Conservation (phyloP, 306 rosid species). For the Prunus persica region DNA sequence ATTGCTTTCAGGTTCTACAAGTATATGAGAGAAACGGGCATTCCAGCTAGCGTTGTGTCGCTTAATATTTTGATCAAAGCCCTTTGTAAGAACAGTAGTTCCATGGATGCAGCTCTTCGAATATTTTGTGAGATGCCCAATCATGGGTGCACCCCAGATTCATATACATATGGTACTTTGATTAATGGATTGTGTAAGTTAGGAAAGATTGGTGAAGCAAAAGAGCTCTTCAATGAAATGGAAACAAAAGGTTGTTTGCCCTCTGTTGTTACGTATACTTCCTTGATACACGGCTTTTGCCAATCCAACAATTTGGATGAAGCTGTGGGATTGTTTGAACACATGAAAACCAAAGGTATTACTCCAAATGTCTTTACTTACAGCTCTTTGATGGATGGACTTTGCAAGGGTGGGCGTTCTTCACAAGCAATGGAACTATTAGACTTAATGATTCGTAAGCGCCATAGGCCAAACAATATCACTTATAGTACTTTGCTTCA, state of each 20-base stretch:
- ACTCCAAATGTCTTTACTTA: constrained; percentile 84
- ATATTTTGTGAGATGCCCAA: constrained; percentile 75
- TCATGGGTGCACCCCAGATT: constrained; percentile 71
- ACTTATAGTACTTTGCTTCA: constrained; percentile 69
- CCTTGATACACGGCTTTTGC: constrained; percentile 80
- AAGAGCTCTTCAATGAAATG: constrained; percentile 74
- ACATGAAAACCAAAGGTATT: constrained; percentile 55
- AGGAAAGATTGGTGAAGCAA: constrained; percentile 62
- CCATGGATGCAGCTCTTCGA: constrained; percentile 62
- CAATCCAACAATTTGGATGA: constrained; percentile 56
- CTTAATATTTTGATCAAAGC: constrained; percentile 88
- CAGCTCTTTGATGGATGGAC: constrained; percentile 74
- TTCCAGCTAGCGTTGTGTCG: constrained; percentile 61
- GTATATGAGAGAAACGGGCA: constrained; percentile 63
- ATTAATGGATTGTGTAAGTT: constrained; percentile 71
- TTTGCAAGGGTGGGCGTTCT: constrained; percentile 74
- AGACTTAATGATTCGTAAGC: constrained; percentile 56
- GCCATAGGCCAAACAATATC: constrained; percentile 59
- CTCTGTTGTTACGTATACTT: constrained; percentile 76
- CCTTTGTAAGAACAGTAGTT: constrained; percentile 65
- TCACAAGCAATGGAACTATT: constrained; percentile 61
- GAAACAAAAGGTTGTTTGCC: constrained; percentile 51
- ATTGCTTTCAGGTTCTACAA: constrained; percentile 63
- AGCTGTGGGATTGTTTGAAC: constrained; percentile 60
- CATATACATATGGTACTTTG: constrained; percentile 89